A percentile compares a stretch with the other conserved stretches of the same genome.
Evolutionary conservation across 1,284 basidiomycete species (phyloP).

Genomic region (Ceratobasidium sp.): DNA sequence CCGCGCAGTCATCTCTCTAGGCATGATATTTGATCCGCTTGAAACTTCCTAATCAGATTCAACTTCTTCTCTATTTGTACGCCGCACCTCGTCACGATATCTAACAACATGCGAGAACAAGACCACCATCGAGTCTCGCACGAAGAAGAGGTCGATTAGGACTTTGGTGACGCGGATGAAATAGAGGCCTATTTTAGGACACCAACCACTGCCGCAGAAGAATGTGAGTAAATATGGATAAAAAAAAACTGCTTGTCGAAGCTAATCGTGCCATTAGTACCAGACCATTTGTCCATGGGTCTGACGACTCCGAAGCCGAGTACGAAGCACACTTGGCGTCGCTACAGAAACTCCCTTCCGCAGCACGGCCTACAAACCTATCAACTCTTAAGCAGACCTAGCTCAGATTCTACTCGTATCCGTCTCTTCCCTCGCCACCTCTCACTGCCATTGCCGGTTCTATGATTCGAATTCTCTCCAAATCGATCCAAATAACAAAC

Average conservation of each 20-base stretch:
- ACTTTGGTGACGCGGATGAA: slow-evolving; percentile 32
- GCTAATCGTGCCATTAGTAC: slow-evolving; percentile 13
- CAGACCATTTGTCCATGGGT: slow-evolving; percentile 15
- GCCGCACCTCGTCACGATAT: slow-evolving; percentile 33
- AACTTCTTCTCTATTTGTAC: slow-evolving; percentile 16
- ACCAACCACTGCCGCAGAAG: not conserved
- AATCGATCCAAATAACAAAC: slow-evolving; percentile 26
- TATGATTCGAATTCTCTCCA: slow-evolving; percentile 19
- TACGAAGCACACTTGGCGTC: slow-evolving; percentile 30
- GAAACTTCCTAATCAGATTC: not conserved
- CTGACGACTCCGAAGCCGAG: slow-evolving; percentile 27
- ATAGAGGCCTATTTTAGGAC: slow-evolving; percentile 29
- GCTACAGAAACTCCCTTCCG: not conserved
- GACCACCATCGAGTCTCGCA: slow-evolving; percentile 35
- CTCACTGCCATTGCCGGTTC: slow-evolving; percentile 28
- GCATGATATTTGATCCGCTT: slow-evolving; percentile 33
- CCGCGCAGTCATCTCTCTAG: not conserved
- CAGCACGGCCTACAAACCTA: not conserved
- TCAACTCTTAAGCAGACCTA: slow-evolving; percentile 3
- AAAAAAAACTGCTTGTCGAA: not conserved
- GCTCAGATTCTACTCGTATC: slow-evolving; percentile 30
- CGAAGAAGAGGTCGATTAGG: slow-evolving; percentile 29
- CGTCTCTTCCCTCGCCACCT: slow-evolving; percentile 14
- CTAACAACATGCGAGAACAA: slow-evolving; percentile 17
- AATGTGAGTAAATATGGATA: not conserved